Evolutionary conservation across 495 filamentous ascomycete genomes (phyloP).

Genomic region (Penicillium angulare): DNA sequence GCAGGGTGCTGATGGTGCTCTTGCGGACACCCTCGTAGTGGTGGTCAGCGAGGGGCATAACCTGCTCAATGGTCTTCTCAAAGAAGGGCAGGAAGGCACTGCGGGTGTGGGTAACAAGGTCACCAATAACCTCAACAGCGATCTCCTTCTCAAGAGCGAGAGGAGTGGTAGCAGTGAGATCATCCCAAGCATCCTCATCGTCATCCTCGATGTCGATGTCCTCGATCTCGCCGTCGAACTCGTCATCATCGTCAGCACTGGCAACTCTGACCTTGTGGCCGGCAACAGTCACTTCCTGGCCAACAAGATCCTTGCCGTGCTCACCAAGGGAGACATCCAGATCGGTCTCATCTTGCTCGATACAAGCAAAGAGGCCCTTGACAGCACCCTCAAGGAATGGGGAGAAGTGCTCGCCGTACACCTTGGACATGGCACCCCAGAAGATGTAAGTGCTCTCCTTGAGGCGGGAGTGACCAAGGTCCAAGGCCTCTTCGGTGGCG

Average conservation of each 20-base stretch:
- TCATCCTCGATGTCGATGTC: slow-evolving; percentile 70
- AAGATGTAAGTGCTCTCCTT: slow-evolving; percentile 95
- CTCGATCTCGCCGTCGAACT: slow-evolving; percentile 55
- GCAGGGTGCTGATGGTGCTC: slow-evolving; percentile 83
- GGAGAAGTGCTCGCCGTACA: slow-evolving; percentile 87
- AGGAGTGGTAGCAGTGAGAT: slow-evolving; percentile 74
- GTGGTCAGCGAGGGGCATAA: slow-evolving; percentile 79
- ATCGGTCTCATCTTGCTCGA: slow-evolving; percentile 88
- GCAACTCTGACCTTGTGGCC: slow-evolving; percentile 85
- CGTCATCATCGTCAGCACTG: slow-evolving; percentile 55
- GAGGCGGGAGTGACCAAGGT: slow-evolving; percentile 84
- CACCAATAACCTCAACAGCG: slow-evolving; percentile 89
- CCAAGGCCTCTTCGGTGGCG: slow-evolving; percentile 85
- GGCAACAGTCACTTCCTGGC: slow-evolving; percentile 70
- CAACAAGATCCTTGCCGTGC: slow-evolving; percentile 72
- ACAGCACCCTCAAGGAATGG: slow-evolving; percentile 84
- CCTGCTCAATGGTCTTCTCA: slow-evolving; percentile 81
- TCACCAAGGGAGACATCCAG: slow-evolving; percentile 77
- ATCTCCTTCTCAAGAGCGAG: slow-evolving; percentile 97
- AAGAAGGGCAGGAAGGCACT: slow-evolving; percentile 79
- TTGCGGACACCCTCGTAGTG: slow-evolving; percentile 91
- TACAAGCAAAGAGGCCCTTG: slow-evolving; percentile 76
- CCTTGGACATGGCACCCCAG: slow-evolving; percentile 91
- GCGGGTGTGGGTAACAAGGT: slow-evolving; percentile 83
- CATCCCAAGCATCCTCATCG: slow-evolving; percentile 84